Base-by-base conservation (phyloP, 495 filamentous ascomycete species). In the Pseudoneurospora amorphoporcata region DNA sequence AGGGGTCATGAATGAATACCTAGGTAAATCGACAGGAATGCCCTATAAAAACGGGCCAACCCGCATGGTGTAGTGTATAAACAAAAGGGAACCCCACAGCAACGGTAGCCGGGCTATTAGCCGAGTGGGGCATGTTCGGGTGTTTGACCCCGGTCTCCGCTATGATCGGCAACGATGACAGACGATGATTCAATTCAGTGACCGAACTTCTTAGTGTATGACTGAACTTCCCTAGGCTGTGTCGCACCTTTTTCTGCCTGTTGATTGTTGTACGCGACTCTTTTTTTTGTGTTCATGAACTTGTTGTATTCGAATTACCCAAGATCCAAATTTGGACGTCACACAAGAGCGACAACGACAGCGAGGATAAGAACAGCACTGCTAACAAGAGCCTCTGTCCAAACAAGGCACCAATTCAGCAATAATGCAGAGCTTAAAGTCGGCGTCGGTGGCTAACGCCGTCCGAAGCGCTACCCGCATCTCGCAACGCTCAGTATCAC, bases 341-440 rank as follows among this genome's bases (percentile, higher is more conserved):
- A 32, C 47, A 19, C 29, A 23, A 32, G 12, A 29, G 8, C 47
- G 47, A 32, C 19, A 23, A 32, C 47, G 23, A 23, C 19, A 53
- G 3, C 9, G 8, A 19, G 23, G 45, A 53, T 3, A 53, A 53
- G 8, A 23, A 53, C 19, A 23, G 4, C 45, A 58, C 47, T 32
- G 23, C 47, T 10, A 19, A 29, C 47, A 14, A 58, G 23, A 32
- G 10, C 47, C 4, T 10, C 47, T 4, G 19, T 29, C n/a, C 19
- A 53, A 53, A n/a, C 8, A 53, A 53, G 5, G 43, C 43, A 45
- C 42, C 71, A 75, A 77, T 70, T 68, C 45, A 35, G 43, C 12
- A 72, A 68, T 58, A 43, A 80, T 80, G 78, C 78, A 79, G 39
- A 73, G 47, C 58, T 38, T 73, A 16, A 74, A 73, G 68, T 70